Conservation (phyloP, 306 rosid species). For the Gastrolobium bilobum region DNA sequence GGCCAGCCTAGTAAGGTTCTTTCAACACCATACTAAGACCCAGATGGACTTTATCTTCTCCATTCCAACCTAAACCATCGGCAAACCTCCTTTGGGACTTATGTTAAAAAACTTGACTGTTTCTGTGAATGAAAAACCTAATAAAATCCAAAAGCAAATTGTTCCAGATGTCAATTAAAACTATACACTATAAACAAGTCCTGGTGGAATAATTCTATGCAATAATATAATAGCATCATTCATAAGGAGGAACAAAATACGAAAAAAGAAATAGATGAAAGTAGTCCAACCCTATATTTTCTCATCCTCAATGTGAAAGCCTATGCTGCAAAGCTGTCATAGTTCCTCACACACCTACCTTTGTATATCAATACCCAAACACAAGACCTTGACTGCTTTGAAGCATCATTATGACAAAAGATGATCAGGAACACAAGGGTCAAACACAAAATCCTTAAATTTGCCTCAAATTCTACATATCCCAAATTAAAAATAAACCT, state of each 20-base stretch:
- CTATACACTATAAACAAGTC: background rate
- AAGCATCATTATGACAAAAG: background rate
- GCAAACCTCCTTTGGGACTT: background rate
- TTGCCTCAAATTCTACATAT: background rate
- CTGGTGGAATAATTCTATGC: conserved; percentile 1
- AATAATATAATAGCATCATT: background rate
- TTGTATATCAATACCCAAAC: conserved; percentile 11
- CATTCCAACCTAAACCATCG: conserved; percentile 14
- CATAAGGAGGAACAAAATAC: background rate
- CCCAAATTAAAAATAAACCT: conserved; percentile 1
- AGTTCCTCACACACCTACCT: background rate
- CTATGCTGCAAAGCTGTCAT: conserved; percentile 1
- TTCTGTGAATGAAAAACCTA: conserved; percentile 7
- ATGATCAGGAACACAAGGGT: background rate
- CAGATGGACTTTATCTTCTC: conserved; percentile 16
- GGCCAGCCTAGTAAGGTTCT: conserved; percentile 10
- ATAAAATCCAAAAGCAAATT: background rate
- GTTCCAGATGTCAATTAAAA: background rate
- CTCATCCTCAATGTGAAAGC: conserved; percentile 20
- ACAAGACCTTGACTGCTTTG: background rate
- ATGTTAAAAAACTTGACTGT: background rate
- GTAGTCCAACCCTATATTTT: background rate
- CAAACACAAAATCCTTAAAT: background rate
- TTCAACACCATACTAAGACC: background rate
- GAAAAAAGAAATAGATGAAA: background rate